phyloP scores from a whole-genome alignment of 148 eudicot genomes.

The Vaccinium darrowii region DNA sequence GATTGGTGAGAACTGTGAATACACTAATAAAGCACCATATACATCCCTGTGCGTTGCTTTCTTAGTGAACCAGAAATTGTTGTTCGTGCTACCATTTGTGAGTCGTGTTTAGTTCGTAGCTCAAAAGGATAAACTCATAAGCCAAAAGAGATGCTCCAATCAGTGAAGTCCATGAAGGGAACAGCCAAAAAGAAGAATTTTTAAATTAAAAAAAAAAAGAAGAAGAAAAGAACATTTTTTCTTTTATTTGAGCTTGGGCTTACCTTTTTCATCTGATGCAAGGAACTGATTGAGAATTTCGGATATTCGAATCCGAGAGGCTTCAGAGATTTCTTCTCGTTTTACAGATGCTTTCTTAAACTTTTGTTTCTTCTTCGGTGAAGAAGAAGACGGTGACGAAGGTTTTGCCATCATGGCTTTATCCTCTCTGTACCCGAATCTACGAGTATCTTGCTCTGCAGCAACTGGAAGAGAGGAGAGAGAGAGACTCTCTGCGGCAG shows the following conservation, averaged over 20 bases:
- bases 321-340: conserved; percentile 8
- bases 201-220: not conserved
- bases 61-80: not conserved
- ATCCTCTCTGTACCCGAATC: not conserved
- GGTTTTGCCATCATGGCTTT: not conserved
- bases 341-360: not conserved
- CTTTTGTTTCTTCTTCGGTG: not conserved
- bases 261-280: conserved; percentile 2
- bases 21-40: not conserved
- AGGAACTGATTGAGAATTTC: conserved; percentile 1
- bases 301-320: conserved; percentile 13
- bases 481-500: not conserved
- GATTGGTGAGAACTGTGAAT: not conserved
- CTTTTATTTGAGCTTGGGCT: not conserved
- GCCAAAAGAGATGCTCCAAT: not conserved
- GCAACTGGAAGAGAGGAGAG: not conserved
- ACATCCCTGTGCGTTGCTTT: not conserved
- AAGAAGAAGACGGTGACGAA: not conserved
- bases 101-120: not conserved
- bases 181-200: not conserved
- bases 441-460: not conserved
- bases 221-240: not conserved
- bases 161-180: not conserved
- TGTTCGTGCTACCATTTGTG: not conserved
- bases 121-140: not conserved